A percentile compares a stretch with the other conserved stretches of the same genome.
These are phyloP conservation scores for Suhomyces sp. DNA, from an alignment of 805 yeast genomes.

Conservation along the genomic window DNA sequence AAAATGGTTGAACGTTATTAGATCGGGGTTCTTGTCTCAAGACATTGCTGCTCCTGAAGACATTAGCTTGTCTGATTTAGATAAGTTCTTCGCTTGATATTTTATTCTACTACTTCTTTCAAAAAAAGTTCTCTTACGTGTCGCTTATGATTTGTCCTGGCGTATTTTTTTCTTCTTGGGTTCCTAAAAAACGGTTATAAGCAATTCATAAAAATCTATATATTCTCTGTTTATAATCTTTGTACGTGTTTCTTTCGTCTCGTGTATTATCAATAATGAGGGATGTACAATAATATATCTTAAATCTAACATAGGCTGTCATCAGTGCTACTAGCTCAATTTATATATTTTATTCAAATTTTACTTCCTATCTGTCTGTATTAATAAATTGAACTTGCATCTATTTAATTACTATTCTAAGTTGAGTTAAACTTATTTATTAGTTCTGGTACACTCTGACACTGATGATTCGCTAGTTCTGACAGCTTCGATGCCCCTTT, in stretches of 20 bases:
- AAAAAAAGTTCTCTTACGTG: neutral
- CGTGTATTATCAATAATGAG: neutral
- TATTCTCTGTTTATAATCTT: neutral
- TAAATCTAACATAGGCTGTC: neutral
- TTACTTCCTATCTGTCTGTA: neutral
- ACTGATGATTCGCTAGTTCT: too few species aligned
- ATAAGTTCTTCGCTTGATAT: conserved; percentile 33
- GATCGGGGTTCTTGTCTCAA: conserved; percentile 73
- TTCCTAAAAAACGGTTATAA: conserved; percentile 1
- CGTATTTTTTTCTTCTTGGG: conserved; percentile 4
- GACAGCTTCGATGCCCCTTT: too few species aligned
- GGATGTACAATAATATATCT: neutral
- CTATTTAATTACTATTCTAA: too few species aligned
- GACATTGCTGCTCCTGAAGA: conserved; percentile 81
- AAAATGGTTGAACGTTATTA: conserved; percentile 70
- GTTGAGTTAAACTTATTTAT: too few species aligned
- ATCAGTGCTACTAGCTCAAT: neutral
- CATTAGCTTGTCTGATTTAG: conserved; percentile 64
- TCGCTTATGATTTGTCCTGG: neutral
- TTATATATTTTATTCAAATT: too few species aligned
- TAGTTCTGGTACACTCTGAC: too few species aligned
- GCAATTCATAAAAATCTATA: neutral
- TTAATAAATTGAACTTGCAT: too few species aligned
- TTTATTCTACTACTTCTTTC: neutral
- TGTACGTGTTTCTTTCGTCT: conserved; percentile 1